Base-by-base conservation (phyloP, 1,284 basidiomycete genomes). In the Fistulinella cinereoalba region DNA sequence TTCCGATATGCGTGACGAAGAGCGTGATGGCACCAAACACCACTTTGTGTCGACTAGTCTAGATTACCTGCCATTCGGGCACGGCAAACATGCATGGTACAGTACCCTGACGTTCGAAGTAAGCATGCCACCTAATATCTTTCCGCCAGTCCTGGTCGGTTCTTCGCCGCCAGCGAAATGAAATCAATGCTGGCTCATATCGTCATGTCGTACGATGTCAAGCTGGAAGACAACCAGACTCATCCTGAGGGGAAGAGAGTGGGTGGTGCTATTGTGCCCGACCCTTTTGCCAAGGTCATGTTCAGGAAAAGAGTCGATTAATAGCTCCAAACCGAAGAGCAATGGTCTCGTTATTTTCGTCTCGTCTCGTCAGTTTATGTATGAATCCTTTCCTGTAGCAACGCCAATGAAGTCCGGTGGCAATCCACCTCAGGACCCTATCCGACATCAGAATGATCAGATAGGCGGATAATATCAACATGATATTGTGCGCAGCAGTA, bases 81-180 rank as follows among this genome's bases (percentile, higher is more conserved):
- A 48, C 19, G 49, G 49, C 18, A 48, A 44, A 41, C 49, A 52
- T 11, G 45, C 51, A 10, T 53, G 51, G 51, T 53, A 52, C 16
- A 41, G 25, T 9, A 5, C 2, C 6, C 18, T 10, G 15, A 3
- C 1, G n/a, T 33, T 23, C 16, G 12, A 10, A 15, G 11, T 5
- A 22, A 5, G 7, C 4, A 16, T 5, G 10, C 24, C 12, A 8
- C 18, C 33, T 29, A 8, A 22, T 25, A 37, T 19, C 15, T n/a
- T 32, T 32, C 13, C 6, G 2, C 11, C 18, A 52, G 49, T 11
- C 51, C 49, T 22, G 49, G 51, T 33, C 38, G 51, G 18, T 52
- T 52, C 37, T 52, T 52, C n/a, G 51, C 44, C 11, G 38, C 45
- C 15, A 32, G 34, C n/a, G 45, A 44, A 27, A 22, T 52, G 8